Evolutionary conservation across 2,329 filamentous ascomycete genomes (phyloP).

Genomic region (Nannizziopsis barbatae): DNA sequence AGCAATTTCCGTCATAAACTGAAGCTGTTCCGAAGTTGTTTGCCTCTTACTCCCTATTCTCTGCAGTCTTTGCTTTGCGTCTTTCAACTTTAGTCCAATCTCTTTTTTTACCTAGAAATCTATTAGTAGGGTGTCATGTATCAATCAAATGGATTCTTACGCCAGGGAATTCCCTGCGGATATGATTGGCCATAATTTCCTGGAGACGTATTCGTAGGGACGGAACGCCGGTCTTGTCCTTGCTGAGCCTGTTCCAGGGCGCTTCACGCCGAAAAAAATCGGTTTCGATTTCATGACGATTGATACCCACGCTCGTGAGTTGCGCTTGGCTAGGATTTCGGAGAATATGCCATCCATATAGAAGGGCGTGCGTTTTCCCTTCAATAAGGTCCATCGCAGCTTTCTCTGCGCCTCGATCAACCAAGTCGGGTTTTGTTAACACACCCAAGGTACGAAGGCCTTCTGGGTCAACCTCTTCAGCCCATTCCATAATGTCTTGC

Average conservation of each 20-base stretch:
- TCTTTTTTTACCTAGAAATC: conserved; percentile 26
- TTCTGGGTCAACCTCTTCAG: conserved; percentile 16
- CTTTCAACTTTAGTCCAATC: conserved; percentile 25
- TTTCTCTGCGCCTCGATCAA: not conserved
- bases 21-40: conserved; percentile 17
- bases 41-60: conserved; percentile 7
- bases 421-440: not conserved
- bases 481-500: conserved; percentile 43
- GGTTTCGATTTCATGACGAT: conserved; percentile 25
- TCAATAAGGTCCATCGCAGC: conserved; percentile 23
- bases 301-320: conserved; percentile 17
- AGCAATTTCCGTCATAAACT: not conserved
- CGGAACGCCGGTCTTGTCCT: conserved; percentile 33
- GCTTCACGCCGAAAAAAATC: conserved; percentile 24
- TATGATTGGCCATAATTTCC: conserved; percentile 33
- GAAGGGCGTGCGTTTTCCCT: conserved; percentile 17
- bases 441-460: not conserved
- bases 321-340: conserved; percentile 26
- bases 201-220: conserved; percentile 33
- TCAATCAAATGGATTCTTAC: conserved; percentile 21
- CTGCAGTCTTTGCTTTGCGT: conserved; percentile 21
- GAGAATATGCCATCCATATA: conserved; percentile 25
- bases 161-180: conserved; percentile 37
- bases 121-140: not conserved
- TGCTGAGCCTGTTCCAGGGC: conserved; percentile 30